Base-by-base conservation (phyloP, 495 filamentous ascomycete species). In the Penicillium chermesinum region DNA sequence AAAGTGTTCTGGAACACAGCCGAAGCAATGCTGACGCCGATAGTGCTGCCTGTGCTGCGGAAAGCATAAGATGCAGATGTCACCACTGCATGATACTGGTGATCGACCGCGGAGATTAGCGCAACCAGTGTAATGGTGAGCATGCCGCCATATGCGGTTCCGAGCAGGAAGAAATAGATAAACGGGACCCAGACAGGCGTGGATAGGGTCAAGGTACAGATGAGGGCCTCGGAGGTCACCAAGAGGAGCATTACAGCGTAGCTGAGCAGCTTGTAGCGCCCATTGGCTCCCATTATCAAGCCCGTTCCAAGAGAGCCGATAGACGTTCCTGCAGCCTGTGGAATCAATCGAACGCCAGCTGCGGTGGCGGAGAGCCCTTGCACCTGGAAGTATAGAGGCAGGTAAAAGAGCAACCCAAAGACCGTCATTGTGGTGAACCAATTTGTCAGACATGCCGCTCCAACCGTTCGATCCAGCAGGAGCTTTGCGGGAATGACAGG, bases 401-500 rank as follows among this genome's bases (percentile, higher is more conserved):
- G 69, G 55, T 91, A 95, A 63, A 88, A 94, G 14, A 86, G 64
- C 32, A 79, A 62, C 32, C 79, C 78, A 35, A 69, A 77, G 8
- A 69, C 56, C 1, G 64, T 41, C 77, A 81, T 81, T 4, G 72
- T 74, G 17, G 61, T 65, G 43, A 93, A 80, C 73, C 88, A 82
- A 54, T 91, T 91, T 12, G 83, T 84, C 33, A 91, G 63, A 55
- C 90, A 95, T 4, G 86, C 83, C 2, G 83, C 74, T 27, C 80
- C 59, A 3, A 95, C 81, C 0, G 88, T 91, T 10, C 86, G 79
- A 50, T 89, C 63, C 13, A 85, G 58, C 4, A 96, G 76, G 8
- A 95, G 73, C 2, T 77, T 77, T n/a, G 94, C 82, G 0, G 91
- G 90, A 38, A 95, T 91, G 41, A 95, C 73, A 13, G 91, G 91